phyloP scores from a whole-genome alignment of 192 early-diverging fungal species.

The Mortierella alpina region DNA sequence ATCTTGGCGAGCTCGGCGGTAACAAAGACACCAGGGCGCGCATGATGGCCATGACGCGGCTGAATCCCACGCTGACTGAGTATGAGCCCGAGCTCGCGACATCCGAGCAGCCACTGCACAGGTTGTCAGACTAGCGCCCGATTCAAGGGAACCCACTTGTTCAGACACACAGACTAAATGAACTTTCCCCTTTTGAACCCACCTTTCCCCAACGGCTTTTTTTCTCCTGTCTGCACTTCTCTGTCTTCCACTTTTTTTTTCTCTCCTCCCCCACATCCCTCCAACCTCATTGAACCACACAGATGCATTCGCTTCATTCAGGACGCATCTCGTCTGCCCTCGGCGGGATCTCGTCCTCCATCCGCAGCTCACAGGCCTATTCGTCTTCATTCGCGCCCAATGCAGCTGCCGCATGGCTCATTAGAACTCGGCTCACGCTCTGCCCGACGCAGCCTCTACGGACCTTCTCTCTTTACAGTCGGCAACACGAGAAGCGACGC shows the following conservation, averaged over 20 bases:
- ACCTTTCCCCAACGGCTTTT: neutral
- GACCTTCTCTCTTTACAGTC: constrained; percentile 7
- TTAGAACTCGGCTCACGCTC: neutral
- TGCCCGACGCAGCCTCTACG: neutral
- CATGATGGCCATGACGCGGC: constrained; percentile 30
- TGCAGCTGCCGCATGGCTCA: neutral
- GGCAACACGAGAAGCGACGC: neutral
- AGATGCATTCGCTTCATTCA: neutral
- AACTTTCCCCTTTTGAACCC: neutral
- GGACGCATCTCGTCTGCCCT: constrained; percentile 6
- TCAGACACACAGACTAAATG: neutral
- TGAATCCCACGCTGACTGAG: constrained; percentile 26
- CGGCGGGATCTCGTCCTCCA: neutral
- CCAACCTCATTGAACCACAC: neutral
- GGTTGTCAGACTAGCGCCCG: neutral
- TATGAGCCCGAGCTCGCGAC: constrained; percentile 10
- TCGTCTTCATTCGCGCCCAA: neutral
- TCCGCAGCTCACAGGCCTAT: neutral
- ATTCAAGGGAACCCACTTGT: neutral
- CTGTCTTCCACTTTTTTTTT: neutral
- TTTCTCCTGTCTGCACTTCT: neutral
- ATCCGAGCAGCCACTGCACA: neutral
- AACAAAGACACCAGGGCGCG: neutral
- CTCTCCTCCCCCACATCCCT: neutral
- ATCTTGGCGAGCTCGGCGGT: neutral